Evolutionary conservation across 2,329 filamentous ascomycete species (phyloP), one percentile per base, ranked within the genome.

Genomic region (Cladosporium halotolerans): DNA sequence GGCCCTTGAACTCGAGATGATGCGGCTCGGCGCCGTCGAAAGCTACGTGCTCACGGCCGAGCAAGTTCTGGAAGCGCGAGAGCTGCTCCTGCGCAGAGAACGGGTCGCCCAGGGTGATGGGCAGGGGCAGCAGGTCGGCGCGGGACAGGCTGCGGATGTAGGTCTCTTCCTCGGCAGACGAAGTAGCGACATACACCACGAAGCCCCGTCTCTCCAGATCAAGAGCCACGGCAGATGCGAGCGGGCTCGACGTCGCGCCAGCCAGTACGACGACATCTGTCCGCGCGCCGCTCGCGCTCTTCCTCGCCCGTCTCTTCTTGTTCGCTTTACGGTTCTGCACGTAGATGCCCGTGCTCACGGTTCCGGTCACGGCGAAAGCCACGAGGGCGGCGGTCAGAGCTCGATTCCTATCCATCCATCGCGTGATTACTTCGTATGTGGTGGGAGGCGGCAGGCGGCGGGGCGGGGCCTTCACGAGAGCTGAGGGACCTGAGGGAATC

Each of bases 151-250:
- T 80, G 56, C 88, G 82, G 11, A 97, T 84, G 58, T 86, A 74
- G 34, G 84, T 78, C 68, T 97, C 90, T 61, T 97, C 92, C 63
- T 96, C 88, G 55, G 84, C 74, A n/a, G 83, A 89, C 58, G 83
- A 86, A 63, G 90, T 92, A 1, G 95, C 88, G 56, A 99, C 78
- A 69, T 90, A 99, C 53, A 97, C 89, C 56, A 97, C 88, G 69
- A 95, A 97, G 4, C 93, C 93, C 59, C 90, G 83, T 55, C 90
- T 79, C 72, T 97, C 93, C 60, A 99, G 76, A 66, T 99, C 93
- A 45, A 91, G 73, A 2, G 89, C 84, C 51, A 97, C 76, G 9
- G 89, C 89, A 64, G 85, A 86, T 6, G 89, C 92, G 65, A 96
- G 78, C 13, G 91, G 87, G 63, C 95, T 84, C 46, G 85, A 82